Evolutionary conservation across 2,329 filamentous ascomycete genomes (phyloP).

Genomic region (Tolypocladium nubicola): DNA sequence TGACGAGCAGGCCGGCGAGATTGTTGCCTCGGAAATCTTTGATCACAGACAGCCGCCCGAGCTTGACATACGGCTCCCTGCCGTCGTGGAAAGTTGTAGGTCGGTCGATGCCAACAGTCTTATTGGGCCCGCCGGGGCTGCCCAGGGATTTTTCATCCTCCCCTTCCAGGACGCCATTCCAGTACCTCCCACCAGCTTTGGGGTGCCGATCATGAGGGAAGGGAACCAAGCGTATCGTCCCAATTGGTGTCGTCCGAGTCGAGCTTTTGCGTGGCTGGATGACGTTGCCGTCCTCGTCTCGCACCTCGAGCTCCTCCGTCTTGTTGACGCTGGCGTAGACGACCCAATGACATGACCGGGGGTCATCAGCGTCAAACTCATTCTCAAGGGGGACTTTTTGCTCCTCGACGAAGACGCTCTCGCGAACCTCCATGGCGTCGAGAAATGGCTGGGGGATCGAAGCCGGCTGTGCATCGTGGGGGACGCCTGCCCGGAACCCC

Average conservation of each 20-base stretch:
- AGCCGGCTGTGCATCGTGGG: constrained; percentile 31
- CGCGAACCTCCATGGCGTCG: constrained; percentile 53
- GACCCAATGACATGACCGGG: constrained; percentile 76
- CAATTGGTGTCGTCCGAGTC: constrained; percentile 44
- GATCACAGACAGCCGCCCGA: constrained; percentile 67
- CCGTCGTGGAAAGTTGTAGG: constrained; percentile 45
- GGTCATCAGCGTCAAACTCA: constrained; percentile 75
- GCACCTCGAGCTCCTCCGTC: constrained; percentile 29
- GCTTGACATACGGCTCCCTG: constrained; percentile 67
- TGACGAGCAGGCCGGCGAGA: constrained; percentile 56
- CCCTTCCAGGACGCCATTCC: constrained; percentile 28
- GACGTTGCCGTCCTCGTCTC: constrained; percentile 30
- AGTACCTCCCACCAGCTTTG: constrained; percentile 35
- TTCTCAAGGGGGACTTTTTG: constrained; percentile 49
- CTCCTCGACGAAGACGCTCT: constrained; percentile 50
- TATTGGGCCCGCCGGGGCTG: constrained; percentile 1
- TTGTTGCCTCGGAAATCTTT: constrained; percentile 53
- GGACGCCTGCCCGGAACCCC: constrained; percentile 30
- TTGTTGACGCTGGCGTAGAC: constrained; percentile 59
- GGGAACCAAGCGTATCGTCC: constrained; percentile 70
- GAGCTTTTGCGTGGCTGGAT: constrained; percentile 31
- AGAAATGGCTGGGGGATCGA: constrained; percentile 45
- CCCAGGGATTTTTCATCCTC: constrained; percentile 5
- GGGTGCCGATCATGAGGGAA: constrained; percentile 65
- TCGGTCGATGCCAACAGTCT: constrained; percentile 24